Evolutionary conservation across 805 yeast genomes (phyloP).

Genomic region (Yarrowia sp.): DNA sequence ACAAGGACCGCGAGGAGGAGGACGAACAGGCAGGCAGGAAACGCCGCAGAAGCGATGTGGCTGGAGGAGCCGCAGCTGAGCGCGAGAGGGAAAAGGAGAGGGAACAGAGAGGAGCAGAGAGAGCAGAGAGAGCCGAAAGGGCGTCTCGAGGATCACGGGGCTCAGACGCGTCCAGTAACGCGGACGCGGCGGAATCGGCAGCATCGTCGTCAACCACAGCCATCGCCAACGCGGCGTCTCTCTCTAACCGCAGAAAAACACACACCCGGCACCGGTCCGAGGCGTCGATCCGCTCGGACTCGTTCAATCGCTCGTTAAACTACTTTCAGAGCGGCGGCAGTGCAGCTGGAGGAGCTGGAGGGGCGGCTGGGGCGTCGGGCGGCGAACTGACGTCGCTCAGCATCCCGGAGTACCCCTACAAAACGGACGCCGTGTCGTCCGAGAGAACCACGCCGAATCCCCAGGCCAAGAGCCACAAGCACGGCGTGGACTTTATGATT

Average conservation of each 20-base stretch:
- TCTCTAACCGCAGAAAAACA: slow-evolving; percentile 3
- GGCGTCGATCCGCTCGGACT: slow-evolving; percentile 17
- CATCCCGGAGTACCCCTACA: slow-evolving; percentile 30
- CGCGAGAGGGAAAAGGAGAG: background rate
- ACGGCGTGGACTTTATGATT: slow-evolving; percentile 45
- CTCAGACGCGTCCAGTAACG: background rate
- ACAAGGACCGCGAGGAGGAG: slow-evolving; percentile 8
- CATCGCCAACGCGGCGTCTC: slow-evolving; percentile 14
- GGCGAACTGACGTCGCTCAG: slow-evolving; percentile 16
- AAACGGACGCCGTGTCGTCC: slow-evolving; percentile 31
- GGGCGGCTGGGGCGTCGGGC: background rate
- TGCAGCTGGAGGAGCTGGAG: background rate
- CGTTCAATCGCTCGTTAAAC: slow-evolving; percentile 35
- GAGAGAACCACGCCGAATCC: slow-evolving; percentile 38
- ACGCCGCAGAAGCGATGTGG: slow-evolving; percentile 9
- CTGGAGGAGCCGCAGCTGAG: background rate
- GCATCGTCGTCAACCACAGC: slow-evolving; percentile 16
- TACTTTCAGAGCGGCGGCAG: slow-evolving; percentile 38
- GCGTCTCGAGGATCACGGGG: background rate
- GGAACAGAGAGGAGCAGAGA: background rate
- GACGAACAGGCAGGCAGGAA: background rate
- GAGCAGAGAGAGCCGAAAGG: background rate
- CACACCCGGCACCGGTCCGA: slow-evolving; percentile 33
- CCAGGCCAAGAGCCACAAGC: slow-evolving; percentile 40
- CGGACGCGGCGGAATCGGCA: background rate